Evolutionary conservation across 2,329 filamentous ascomycete genomes (phyloP).

Genomic region (Sporothrix pallida): DNA sequence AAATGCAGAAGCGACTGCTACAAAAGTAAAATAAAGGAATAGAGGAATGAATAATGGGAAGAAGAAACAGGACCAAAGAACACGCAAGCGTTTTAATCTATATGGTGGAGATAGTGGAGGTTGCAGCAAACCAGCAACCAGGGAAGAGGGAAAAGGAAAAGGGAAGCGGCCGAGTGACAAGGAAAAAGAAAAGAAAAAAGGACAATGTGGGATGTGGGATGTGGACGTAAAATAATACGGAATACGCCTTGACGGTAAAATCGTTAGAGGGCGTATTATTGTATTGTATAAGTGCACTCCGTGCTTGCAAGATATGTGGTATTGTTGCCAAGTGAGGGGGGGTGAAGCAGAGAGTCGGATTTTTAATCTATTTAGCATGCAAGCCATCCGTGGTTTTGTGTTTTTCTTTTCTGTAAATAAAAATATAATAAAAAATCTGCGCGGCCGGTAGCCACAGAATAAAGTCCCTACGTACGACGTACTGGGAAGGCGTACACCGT

Average conservation of each 20-base stretch:
- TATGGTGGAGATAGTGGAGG: not conserved
- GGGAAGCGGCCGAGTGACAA: not conserved
- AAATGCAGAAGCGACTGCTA: not conserved
- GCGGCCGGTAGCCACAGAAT: conserved; percentile 21
- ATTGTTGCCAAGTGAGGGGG: not conserved
- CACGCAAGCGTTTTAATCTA: conserved; percentile 33
- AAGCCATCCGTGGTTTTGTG: conserved; percentile 24
- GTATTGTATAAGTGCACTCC: not conserved
- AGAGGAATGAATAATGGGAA: not conserved
- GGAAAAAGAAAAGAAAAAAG: not conserved
- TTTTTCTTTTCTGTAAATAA: not conserved
- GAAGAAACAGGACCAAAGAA: not conserved
- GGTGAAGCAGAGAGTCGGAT: conserved; percentile 8
- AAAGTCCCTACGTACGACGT: not conserved
- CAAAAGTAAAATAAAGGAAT: not conserved
- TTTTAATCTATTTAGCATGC: conserved; percentile 30
- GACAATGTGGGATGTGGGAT: not conserved
- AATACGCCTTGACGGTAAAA: not conserved
- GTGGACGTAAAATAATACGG: not conserved
- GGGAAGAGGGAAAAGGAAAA: conserved; percentile 17
- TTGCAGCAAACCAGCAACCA: conserved; percentile 28
- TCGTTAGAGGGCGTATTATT: not conserved
- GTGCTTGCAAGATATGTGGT: not conserved
- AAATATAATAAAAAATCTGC: not conserved
- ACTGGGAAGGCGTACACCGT: not conserved